Evolutionary conservation across 495 filamentous ascomycete genomes (phyloP), one percentile per base, ranked within the genome.

Genomic region (Tricharina praecox): DNA sequence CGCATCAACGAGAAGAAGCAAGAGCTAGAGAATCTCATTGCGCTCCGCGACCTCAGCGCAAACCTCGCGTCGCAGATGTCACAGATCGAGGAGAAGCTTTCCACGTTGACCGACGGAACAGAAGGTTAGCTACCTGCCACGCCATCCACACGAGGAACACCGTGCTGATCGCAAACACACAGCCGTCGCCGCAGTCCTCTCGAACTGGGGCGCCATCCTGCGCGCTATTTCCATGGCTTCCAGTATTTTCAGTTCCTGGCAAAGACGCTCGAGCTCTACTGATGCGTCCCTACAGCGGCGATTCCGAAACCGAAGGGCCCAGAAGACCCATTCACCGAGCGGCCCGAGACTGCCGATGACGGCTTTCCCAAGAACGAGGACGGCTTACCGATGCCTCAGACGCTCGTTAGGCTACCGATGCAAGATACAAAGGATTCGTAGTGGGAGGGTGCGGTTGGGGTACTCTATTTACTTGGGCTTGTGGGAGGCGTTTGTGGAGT

Each of bases 141-240:
- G 34, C 8, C 34, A 37, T 9, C 18, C 8, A 7, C 34, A 37
- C 7, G 10, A 20, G 20, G 16, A 18, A 15, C 30, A 20, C 26
- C 30, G 30, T n/a, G 41, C 44, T 23, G 50, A 39, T 49, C 24
- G 40, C 56, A 45, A 51, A 47, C 40, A 23, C 50, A 41, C 60
- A 90, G 88, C 85, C 54, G 85, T 97, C 59, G 90, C 90, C 39
- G 76, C 78, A 38, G 90, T 97, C 15, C 66, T 97, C 51, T 74
- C 82, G 38, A 97, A 97, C 63, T 97, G 90, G 90, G 81, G 93
- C 56, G 92, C 86, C 61, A 87, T 97, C 44, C 70, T 97, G 16
- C 73, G 81, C 42, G 86, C 86, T 30, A 95, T 97, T 56, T 82
- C 81, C 59, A 92, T 97, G 78, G 87, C 92, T 48, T 93, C 85